Base-by-base conservation (phyloP, 1,284 basidiomycete species). In the Ceratobasidium sp. region DNA sequence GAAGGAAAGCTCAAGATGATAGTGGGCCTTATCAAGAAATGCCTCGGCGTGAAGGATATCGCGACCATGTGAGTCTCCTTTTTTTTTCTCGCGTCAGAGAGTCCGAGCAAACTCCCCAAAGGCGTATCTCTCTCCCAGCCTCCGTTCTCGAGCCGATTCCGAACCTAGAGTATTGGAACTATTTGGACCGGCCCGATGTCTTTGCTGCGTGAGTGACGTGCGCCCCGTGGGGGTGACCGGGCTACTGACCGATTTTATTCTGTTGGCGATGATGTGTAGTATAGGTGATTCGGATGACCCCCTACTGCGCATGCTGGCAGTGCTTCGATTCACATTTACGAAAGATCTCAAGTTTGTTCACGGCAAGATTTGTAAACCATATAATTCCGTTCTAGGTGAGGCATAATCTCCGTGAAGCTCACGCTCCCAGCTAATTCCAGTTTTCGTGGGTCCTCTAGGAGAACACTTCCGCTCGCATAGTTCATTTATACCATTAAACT, bases 311-410 rank as follows among this genome's bases (percentile, higher is more conserved):
- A 96, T 98, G 91, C 85, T 98, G 28, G 92, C 94, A 43, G 91
- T 93, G 9, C 81, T 98, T 46, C 88, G 95, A 30, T 99, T 96
- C 80, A 84, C 89, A 10, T 95, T 96, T 80, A 93, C 94, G 64
- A 98, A 98, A 81, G 96, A 99, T 79, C 90, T 97, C 80, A 97
- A 97, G 82, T 97, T 95, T 77, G 86, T 97, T 72, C 89, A 92
- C 73, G 93, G 94, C 52, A 93, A 93, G 80, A 87, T 97, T 21
- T 94, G 93, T 85, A 98, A 98, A 80, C 95, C 96, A 0, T 98
- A 98, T 85, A 96, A 97, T 83, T 95, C 94, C 0, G 92, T 95
- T 39, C 86, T 97, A 0, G 94, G 93, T 78, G 65, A 9, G 65
- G 45, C 1, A 10, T 18, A 6, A 12, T 18, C 16, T n/a, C n/a